Evolutionary conservation across 371 early-diverging fungal species (phyloP).

Genomic region (Mortierella sp.): DNA sequence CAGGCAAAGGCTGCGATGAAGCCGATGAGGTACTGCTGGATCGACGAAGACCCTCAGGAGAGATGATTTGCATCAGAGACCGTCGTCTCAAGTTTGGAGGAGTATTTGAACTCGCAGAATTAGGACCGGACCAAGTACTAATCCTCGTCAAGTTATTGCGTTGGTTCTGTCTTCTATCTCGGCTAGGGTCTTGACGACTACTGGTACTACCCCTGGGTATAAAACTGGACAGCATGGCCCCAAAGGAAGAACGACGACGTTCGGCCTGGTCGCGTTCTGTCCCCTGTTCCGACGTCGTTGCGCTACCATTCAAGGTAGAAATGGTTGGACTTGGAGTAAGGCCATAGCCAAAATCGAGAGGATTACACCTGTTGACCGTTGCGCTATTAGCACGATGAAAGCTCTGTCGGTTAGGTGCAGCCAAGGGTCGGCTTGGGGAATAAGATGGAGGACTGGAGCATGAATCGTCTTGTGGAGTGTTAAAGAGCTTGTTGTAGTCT

Average conservation of each 20-base stretch:
- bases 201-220: not conserved
- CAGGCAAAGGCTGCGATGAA: no score
- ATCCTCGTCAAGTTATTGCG: no score
- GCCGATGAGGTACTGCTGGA: no score
- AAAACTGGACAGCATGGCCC: not conserved
- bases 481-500: slow-evolving; percentile 27
- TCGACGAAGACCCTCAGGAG: no score
- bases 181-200: not conserved
- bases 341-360: slow-evolving; percentile 13
- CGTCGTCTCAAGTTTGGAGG: no score
- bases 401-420: no score
- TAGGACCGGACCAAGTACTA: no score
- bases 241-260: slow-evolving; percentile 15
- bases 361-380: slow-evolving; percentile 7
- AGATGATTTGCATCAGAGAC: no score
- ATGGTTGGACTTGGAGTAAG: not conserved
- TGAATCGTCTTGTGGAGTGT: slow-evolving; percentile 5
- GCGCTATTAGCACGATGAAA: not conserved
- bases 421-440: not conserved
- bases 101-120: no score
- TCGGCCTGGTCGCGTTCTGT: not conserved
- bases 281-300: not conserved
- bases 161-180: no score
- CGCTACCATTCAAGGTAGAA: not conserved
- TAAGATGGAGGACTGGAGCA: not conserved